Conservation (phyloP, 441 rosid genomes). For the Euphorbia schlechtendalii region DNA sequence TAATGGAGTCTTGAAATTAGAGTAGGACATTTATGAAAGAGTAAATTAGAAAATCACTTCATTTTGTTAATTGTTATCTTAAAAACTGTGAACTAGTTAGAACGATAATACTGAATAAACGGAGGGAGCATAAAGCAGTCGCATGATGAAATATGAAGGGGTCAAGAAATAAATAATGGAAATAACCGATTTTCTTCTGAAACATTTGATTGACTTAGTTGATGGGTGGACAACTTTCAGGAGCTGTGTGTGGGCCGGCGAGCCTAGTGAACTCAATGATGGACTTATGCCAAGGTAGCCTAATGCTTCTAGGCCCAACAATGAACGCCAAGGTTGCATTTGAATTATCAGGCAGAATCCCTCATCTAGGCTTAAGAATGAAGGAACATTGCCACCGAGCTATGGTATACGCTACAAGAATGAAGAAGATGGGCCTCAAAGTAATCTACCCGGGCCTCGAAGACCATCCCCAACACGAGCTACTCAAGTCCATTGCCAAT, state of each 20-base stretch:
- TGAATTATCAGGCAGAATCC: slow-evolving; percentile 73
- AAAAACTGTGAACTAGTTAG: too few relatives aligned
- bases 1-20: too few relatives aligned
- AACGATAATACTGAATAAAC: too few relatives aligned
- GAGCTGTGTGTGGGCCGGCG: slow-evolving; percentile 90
- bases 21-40: too few relatives aligned
- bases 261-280: slow-evolving; percentile 84
- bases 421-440: slow-evolving; percentile 64
- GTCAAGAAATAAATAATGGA: too few relatives aligned
- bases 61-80: too few relatives aligned
- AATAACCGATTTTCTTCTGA: too few relatives aligned
- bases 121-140: too few relatives aligned
- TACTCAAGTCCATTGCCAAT: slow-evolving; percentile 50
- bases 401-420: slow-evolving; percentile 51
- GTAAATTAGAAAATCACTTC: too few relatives aligned
- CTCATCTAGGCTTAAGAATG: slow-evolving; percentile 78
- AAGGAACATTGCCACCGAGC: slow-evolving; percentile 83
- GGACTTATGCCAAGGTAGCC: slow-evolving; percentile 79
- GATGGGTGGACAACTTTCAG: slow-evolving; percentile 24
- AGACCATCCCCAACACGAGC: slow-evolving; percentile 68
- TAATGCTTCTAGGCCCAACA: slow-evolving; percentile 93
- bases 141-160: too few relatives aligned
- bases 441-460: slow-evolving; percentile 82
- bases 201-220: too few relatives aligned
- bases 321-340: slow-evolving; percentile 95